These are phyloP conservation scores for Paradendryphiella salina DNA, from an alignment of 2,329 filamentous ascomycete genomes.

Conservation along the genomic window DNA sequence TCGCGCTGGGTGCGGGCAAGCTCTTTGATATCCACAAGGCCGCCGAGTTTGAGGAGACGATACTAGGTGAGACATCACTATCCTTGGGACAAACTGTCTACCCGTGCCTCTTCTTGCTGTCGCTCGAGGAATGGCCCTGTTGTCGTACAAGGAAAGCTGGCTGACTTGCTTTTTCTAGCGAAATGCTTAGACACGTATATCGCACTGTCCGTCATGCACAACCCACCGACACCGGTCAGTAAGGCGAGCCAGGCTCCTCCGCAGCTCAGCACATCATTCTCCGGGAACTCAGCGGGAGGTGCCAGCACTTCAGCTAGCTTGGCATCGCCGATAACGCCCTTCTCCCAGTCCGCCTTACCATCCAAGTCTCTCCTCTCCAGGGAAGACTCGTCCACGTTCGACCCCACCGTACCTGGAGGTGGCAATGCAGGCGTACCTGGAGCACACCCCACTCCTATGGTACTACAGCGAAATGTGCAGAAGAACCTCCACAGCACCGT, in stretches of 20 bases:
- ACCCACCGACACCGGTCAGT: constrained; percentile 55
- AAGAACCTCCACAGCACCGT: constrained; percentile 81
- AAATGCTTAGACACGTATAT: constrained; percentile 99
- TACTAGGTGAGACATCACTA: constrained; percentile 67
- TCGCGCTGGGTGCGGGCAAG: constrained; percentile 91
- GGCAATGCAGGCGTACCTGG: constrained; percentile 59
- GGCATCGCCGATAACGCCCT: constrained; percentile 88
- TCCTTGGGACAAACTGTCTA: neutral
- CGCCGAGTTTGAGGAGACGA: constrained; percentile 97
- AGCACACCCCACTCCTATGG: constrained; percentile 62
- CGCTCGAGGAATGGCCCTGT: neutral
- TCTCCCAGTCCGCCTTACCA: constrained; percentile 89
- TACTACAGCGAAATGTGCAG: constrained; percentile 73
- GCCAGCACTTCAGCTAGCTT: constrained; percentile 67
- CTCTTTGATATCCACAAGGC: constrained; percentile 90
- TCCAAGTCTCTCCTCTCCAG: constrained; percentile 95
- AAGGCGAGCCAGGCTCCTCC: constrained; percentile 59
- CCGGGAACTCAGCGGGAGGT: constrained; percentile 66
- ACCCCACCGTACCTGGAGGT: constrained; percentile 59
- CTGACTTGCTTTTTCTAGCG: constrained; percentile 51
- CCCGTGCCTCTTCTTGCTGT: neutral
- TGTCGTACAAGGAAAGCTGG: constrained; percentile 1
- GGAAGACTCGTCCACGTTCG: constrained; percentile 66
- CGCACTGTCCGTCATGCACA: constrained; percentile 68
- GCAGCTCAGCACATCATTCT: constrained; percentile 80